A percentile compares a stretch with the other conserved stretches of the same genome.
These are phyloP conservation scores for Papilionanthe hybrid DNA, from an alignment of 116 monocot genomes.

Conservation along the genomic window DNA sequence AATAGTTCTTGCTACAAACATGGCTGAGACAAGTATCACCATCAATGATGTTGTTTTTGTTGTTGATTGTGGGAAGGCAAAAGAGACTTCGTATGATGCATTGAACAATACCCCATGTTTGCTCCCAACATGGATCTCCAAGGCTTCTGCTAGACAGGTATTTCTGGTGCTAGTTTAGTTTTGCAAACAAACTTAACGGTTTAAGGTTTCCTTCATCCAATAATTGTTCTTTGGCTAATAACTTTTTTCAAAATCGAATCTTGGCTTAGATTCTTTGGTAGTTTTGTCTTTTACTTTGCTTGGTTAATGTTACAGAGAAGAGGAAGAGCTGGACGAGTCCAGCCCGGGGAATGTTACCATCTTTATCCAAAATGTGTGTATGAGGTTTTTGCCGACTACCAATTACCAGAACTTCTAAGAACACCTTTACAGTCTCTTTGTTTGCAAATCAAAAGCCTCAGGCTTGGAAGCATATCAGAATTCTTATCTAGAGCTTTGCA, in stretches of 20 bases:
- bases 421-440: constrained; percentile 98
- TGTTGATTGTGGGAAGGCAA: constrained; percentile 97
- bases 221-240: background rate
- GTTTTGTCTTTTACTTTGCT: background rate
- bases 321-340: constrained; percentile 97
- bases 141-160: constrained; percentile 96
- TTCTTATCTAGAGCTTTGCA: constrained; percentile 93
- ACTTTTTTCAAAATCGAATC: background rate
- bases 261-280: background rate
- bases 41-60: constrained; percentile 99
- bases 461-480: constrained; percentile 87
- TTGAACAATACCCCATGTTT: constrained; percentile 98
- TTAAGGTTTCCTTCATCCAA: background rate
- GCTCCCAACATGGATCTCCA: constrained; percentile 98
- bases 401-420: constrained; percentile 90
- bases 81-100: constrained; percentile 99
- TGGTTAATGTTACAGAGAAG: constrained; percentile 57
- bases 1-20: constrained; percentile 97
- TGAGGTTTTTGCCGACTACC: constrained; percentile 87
- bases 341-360: constrained; percentile 95
- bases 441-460: constrained; percentile 94
- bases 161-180: background rate
- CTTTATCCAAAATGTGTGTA: constrained; percentile 96
- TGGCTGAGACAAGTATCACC: constrained; percentile 98
- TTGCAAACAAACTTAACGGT: background rate